Evolutionary conservation across 2,329 filamentous ascomycete genomes (phyloP), one percentile per base, ranked within the genome.

Genomic region (Talaromyces sp.): DNA sequence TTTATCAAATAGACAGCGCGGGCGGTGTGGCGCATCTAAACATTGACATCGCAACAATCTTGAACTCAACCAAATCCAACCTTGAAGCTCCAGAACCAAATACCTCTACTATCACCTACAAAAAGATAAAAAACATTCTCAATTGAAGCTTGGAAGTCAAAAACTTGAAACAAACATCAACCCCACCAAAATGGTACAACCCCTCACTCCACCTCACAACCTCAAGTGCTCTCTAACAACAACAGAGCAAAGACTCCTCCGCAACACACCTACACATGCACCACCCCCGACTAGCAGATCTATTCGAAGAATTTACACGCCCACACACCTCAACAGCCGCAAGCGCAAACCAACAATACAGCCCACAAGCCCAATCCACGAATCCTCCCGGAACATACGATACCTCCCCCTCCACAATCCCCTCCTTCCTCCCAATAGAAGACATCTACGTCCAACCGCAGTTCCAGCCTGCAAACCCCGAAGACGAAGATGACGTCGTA

Each of bases 401-500:
- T 33, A 65, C 68, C 1, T 63, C 68, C 1, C 62, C 64, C 5
- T 57, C 74, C 2, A 66, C 67, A 7, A 65, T 74, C 45, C 72
- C 73, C 2, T 74, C 72, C 4, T 77, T 72, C 65, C 68, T 80
- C 7, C 77, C 78, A n/a, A 71, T 78, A 49, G 85, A 87, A 66
- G 81, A 85, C 42, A 85, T 87, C 65, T 80, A 82, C 61, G 79
- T 87, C 2, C 75, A 80, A 6, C 78, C 81, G 14, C 80, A 86
- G 52, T 80, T 84, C 52, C 82, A 86, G 63, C 85, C 85, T 0
- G 69, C 84, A 13, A 86, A 87, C 56, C 85, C 85, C 0, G 85
- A 87, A 65, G 85, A 87, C 57, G 84, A 87, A 66, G 85, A 87
- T 56, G 85, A 86, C 59, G 82, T 87, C 2, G 84, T 87, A 13